Evolutionary conservation across 1,284 basidiomycete genomes (phyloP).

Genomic region (Volvariella surrecta): DNA sequence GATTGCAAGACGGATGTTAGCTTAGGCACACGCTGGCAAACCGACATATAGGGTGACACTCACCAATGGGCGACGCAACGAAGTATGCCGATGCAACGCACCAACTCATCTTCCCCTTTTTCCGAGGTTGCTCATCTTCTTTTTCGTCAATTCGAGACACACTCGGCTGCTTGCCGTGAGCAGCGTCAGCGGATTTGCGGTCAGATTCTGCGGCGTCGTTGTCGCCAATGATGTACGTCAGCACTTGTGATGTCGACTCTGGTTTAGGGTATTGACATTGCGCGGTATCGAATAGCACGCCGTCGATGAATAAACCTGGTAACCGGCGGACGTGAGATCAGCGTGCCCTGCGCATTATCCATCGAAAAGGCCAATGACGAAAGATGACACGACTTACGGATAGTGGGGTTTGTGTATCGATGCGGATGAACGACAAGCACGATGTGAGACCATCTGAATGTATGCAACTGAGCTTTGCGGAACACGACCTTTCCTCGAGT

Average conservation of each 20-base stretch:
- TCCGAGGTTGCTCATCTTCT: too few species aligned
- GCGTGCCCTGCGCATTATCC: too few species aligned
- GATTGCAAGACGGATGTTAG: conserved; percentile 23
- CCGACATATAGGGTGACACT: conserved; percentile 8
- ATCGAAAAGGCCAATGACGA: not conserved
- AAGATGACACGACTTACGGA: conserved; percentile 39
- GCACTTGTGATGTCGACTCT: conserved; percentile 27
- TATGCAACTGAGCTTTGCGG: conserved; percentile 35
- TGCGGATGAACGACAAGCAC: conserved; percentile 55
- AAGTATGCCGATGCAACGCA: conserved; percentile 62
- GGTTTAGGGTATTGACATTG: conserved; percentile 53
- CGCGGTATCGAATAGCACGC: conserved; percentile 50
- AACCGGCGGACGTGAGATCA: not conserved
- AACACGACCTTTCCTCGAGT: conserved; percentile 32
- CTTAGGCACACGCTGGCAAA: conserved; percentile 2
- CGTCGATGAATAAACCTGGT: conserved; percentile 66
- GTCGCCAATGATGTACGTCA: conserved; percentile 48
- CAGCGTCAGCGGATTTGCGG: too few species aligned
- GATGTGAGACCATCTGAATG: conserved; percentile 62
- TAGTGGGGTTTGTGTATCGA: conserved; percentile 41
- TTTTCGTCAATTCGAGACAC: too few species aligned
- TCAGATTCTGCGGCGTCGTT: conserved; percentile 6
- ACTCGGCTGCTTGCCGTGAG: too few species aligned
- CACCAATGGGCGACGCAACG: conserved; percentile 52
- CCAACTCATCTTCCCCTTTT: conserved; percentile 46